A percentile compares a stretch with the other conserved stretches of the same genome.
Conservation (phyloP, 1,284 basidiomycete species). For the Vanrija sp. region DNA sequence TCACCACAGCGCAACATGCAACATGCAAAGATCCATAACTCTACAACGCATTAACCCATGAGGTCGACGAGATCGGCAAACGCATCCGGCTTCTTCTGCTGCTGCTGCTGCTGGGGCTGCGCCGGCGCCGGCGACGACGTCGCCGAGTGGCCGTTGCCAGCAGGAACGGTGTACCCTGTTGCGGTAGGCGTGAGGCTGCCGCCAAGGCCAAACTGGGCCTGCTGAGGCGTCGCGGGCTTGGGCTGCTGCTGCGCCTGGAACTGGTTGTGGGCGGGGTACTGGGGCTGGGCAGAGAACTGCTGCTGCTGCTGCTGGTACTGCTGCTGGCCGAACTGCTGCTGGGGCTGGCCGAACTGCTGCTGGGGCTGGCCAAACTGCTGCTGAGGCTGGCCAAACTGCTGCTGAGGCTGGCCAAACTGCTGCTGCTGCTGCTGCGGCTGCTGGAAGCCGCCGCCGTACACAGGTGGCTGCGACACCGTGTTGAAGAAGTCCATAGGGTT, state of each 20-base stretch:
- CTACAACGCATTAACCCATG: constrained; percentile 27
- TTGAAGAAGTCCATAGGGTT: constrained; percentile 49
- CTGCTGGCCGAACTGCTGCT: constrained; percentile 6
- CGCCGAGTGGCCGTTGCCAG: constrained; percentile 3
- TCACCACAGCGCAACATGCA: not conserved
- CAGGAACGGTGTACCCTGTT: constrained; percentile 1
- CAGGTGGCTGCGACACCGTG: constrained; percentile 1
- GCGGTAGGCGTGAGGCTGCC: constrained; percentile 12
- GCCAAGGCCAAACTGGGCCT: constrained; percentile 11
- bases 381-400: constrained; percentile 5
- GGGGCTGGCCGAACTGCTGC: not conserved
- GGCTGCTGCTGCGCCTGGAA: constrained; percentile 11
- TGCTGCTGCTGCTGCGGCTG: constrained; percentile 12
- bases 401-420: constrained; percentile 11
- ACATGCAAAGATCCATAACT: constrained; percentile 2
- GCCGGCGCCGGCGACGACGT: not conserved
- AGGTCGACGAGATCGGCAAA: constrained; percentile 49
- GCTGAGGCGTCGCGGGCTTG: not conserved
- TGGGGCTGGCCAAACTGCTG: constrained; percentile 3
- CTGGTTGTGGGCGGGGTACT: constrained; percentile 9
- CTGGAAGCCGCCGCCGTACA: constrained; percentile 2
- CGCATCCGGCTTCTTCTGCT: constrained; percentile 43
- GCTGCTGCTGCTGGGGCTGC: constrained; percentile 16
- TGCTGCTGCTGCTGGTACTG: constrained; percentile 4
- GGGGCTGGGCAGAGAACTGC: constrained; percentile 7